Percentiles rank a stretch among this genome's conserved stretches.
These are phyloP conservation scores for Pichia norvegensis DNA, from an alignment of 1,139 yeast species.

Conservation along the genomic window DNA sequence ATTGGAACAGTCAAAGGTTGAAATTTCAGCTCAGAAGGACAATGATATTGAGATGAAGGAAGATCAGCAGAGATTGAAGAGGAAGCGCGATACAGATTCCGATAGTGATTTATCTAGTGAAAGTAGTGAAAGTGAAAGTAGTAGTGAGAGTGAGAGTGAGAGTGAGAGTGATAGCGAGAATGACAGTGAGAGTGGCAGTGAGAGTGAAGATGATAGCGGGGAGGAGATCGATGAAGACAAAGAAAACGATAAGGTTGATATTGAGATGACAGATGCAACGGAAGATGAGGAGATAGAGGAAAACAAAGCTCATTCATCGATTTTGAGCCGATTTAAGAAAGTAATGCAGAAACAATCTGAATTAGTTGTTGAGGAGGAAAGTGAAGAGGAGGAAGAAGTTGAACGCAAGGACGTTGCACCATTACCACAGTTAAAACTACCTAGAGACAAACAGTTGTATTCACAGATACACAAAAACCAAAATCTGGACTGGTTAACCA, in stretches of 20 bases:
- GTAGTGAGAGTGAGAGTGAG: neutral
- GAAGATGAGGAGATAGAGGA: neutral
- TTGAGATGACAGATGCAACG: conserved; percentile 6
- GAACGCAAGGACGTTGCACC: conserved; percentile 54
- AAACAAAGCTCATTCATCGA: conserved; percentile 28
- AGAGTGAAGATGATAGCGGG: conserved; percentile 12
- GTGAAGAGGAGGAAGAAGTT: conserved; percentile 15
- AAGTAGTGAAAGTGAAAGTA: neutral
- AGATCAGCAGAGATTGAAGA: conserved; percentile 16
- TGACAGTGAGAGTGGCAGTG: conserved; percentile 10
- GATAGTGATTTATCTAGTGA: conserved; percentile 6
- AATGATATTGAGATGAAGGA: conserved; percentile 10
- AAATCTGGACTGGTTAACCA: conserved; percentile 57
- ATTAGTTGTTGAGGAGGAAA: neutral
- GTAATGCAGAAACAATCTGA: conserved; percentile 25
- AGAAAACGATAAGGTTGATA: conserved; percentile 1
- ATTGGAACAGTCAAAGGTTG: neutral
- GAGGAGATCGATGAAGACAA: neutral
- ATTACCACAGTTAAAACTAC: conserved; percentile 72
- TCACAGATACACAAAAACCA: conserved; percentile 35
- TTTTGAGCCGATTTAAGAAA: conserved; percentile 36
- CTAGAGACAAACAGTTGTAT: conserved; percentile 39
- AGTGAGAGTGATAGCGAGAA: conserved; percentile 8
- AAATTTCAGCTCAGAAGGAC: neutral
- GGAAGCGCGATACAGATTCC: conserved; percentile 12